Conservation (phyloP, 306 rosid genomes). For the Senna tora region DNA sequence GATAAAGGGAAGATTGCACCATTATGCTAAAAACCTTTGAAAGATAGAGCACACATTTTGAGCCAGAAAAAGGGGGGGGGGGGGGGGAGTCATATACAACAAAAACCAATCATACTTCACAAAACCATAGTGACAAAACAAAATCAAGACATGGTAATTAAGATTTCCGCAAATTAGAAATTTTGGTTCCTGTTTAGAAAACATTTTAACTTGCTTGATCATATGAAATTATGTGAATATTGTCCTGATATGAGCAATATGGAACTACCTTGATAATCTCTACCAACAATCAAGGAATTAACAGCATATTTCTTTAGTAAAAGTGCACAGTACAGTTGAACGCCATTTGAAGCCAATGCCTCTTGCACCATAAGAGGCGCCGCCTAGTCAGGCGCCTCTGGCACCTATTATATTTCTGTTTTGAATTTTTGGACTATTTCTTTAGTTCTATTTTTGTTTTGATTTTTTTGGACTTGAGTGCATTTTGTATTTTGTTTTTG, state of each 20-base stretch:
- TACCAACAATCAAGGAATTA: slow-evolving; percentile 32
- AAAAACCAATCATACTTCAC: slow-evolving; percentile 28
- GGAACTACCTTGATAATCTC: slow-evolving; percentile 6
- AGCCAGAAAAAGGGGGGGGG: slow-evolving; percentile 9
- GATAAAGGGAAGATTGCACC: slow-evolving; percentile 32
- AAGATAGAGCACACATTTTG: slow-evolving; percentile 27
- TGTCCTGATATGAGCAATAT: neutral
- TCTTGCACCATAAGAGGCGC: too few relatives aligned
- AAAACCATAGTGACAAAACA: slow-evolving; percentile 21
- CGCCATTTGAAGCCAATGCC: too few relatives aligned
- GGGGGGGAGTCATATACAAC: slow-evolving; percentile 19
- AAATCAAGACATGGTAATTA: slow-evolving; percentile 9
- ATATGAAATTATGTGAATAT: neutral
- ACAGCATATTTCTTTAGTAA: slow-evolving; percentile 16
- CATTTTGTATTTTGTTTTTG: too few relatives aligned
- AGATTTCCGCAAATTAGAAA: slow-evolving; percentile 21
- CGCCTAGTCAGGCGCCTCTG: too few relatives aligned
- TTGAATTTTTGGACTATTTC: too few relatives aligned
- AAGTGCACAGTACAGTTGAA: too few relatives aligned
- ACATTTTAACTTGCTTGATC: neutral
- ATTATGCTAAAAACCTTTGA: slow-evolving; percentile 27
- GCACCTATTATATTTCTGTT: too few relatives aligned
- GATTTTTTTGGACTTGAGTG: too few relatives aligned
- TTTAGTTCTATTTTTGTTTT: too few relatives aligned
- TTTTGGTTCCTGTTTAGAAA: slow-evolving; percentile 9